Evolutionary conservation across 1,284 basidiomycete species (phyloP).

Genomic region (Malassezia dermatis): DNA sequence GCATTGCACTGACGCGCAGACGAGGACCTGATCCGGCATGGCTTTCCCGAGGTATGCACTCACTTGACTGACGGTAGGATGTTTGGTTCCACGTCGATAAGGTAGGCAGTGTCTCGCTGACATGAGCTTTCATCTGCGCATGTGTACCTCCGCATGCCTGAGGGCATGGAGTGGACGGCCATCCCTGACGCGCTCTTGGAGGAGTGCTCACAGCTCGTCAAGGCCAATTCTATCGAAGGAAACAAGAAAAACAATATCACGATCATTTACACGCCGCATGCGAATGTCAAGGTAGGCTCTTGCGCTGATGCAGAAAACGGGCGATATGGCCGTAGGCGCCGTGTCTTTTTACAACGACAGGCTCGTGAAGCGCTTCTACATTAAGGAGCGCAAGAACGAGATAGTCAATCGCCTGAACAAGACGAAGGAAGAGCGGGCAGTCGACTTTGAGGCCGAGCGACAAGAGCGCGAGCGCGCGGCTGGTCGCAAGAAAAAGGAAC

Average conservation of each 20-base stretch:
- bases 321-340: slow-evolving; percentile 64
- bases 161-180: slow-evolving; percentile 67
- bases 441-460: slow-evolving; percentile 81
- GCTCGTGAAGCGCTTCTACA: slow-evolving; percentile 57
- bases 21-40: slow-evolving; percentile 51
- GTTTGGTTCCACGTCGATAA: slow-evolving; percentile 57
- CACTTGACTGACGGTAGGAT: slow-evolving; percentile 14
- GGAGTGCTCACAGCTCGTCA: slow-evolving; percentile 88
- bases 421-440: slow-evolving; percentile 60
- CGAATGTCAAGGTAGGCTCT: slow-evolving; percentile 29
- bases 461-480: slow-evolving; percentile 53
- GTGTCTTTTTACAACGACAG: slow-evolving; percentile 89
- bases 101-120: slow-evolving; percentile 17
- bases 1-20: slow-evolving; percentile 11
- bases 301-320: slow-evolving; percentile 22
- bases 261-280: slow-evolving; percentile 76
- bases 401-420: slow-evolving; percentile 92
- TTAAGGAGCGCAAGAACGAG: slow-evolving; percentile 69
- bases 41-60: slow-evolving; percentile 52
- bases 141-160: slow-evolving; percentile 70
- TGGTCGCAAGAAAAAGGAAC: slow-evolving; percentile 31
- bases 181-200: slow-evolving; percentile 69
- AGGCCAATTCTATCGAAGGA: slow-evolving; percentile 93
- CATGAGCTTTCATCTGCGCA: slow-evolving; percentile 37
- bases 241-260: slow-evolving; percentile 92